phyloP scores from a whole-genome alignment of 2,329 filamentous ascomycete species.

The Trichoderma koningii region DNA sequence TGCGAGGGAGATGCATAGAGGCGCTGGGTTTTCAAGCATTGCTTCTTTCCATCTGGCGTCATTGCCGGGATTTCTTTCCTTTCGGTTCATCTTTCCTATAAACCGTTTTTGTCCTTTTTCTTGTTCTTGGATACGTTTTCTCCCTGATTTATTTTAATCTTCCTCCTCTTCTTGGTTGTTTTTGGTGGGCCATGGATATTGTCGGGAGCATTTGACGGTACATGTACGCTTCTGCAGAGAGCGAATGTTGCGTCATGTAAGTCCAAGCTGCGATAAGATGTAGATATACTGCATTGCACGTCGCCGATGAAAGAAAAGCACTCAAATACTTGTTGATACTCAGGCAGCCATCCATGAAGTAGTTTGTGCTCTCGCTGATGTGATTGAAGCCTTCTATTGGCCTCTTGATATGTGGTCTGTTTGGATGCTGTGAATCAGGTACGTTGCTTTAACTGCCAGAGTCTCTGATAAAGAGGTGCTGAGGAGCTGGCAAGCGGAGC shows the following conservation, averaged over 20 bases:
- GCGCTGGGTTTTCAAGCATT: slow-evolving; percentile 27
- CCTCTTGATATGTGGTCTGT: too few species aligned
- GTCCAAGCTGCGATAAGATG: slow-evolving; percentile 20
- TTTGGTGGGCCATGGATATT: slow-evolving; percentile 8
- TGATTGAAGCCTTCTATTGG: too few species aligned
- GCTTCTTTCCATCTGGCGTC: slow-evolving; percentile 22
- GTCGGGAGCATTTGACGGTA: slow-evolving; percentile 20
- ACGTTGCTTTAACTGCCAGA: too few species aligned
- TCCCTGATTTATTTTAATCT: slow-evolving; percentile 15
- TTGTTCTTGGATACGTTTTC: slow-evolving; percentile 14
- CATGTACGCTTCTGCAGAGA: slow-evolving; percentile 23
- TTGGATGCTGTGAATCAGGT: too few species aligned
- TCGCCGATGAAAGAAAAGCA: slow-evolving; percentile 7
- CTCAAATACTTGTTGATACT: neutral
- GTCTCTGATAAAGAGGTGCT: too few species aligned
- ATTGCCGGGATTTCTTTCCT: slow-evolving; percentile 6
- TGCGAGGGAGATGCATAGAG: slow-evolving; percentile 30
- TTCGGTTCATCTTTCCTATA: neutral
- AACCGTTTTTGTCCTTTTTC: neutral
- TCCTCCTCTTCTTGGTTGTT: neutral
- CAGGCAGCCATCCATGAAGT: too few species aligned
- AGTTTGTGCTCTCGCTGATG: too few species aligned
- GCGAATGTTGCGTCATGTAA: slow-evolving; percentile 20
- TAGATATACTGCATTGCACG: slow-evolving; percentile 21
- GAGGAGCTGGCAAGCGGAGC: too few species aligned